phyloP scores from a whole-genome alignment of 2,329 filamentous ascomycete genomes.

The Fusarium paranaense region DNA sequence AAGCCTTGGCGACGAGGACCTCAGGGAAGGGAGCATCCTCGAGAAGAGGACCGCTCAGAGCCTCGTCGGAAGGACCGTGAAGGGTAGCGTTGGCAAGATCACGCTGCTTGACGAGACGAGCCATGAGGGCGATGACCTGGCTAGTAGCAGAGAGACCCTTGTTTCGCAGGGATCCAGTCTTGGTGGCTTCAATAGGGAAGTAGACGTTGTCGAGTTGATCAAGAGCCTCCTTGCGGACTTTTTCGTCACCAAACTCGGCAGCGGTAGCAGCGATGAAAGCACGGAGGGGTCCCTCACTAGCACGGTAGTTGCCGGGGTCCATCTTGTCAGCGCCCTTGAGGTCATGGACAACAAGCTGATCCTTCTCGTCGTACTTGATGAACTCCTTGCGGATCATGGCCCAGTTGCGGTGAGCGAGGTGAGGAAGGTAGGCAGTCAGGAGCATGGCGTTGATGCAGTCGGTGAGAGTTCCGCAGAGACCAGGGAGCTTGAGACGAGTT shows the following conservation, averaged over 20 bases:
- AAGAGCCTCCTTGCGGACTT: constrained; percentile 11
- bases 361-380: constrained; percentile 1
- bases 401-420: constrained; percentile 18
- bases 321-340: constrained; percentile 21
- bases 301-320: constrained; percentile 11
- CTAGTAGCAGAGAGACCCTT: constrained; percentile 18
- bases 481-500: background rate
- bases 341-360: constrained; percentile 4
- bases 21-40: constrained; percentile 14
- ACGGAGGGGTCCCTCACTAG: constrained; percentile 1
- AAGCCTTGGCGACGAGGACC: constrained; percentile 19
- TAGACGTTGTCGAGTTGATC: constrained; percentile 16
- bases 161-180: constrained; percentile 10
- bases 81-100: constrained; percentile 15
- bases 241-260: constrained; percentile 20
- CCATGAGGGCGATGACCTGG: constrained; percentile 18
- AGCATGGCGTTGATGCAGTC: constrained; percentile 23
- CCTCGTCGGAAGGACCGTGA: constrained; percentile 2
- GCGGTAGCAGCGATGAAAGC: constrained; percentile 16
- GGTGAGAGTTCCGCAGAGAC: constrained; percentile 16
- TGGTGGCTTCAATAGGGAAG: constrained; percentile 18
- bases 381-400: constrained; percentile 23
- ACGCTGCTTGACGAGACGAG: constrained; percentile 14
- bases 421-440: constrained; percentile 17
- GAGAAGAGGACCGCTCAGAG: constrained; percentile 6